phyloP scores from a whole-genome alignment of 306 rosid genomes.

The Quercus dentata region DNA sequence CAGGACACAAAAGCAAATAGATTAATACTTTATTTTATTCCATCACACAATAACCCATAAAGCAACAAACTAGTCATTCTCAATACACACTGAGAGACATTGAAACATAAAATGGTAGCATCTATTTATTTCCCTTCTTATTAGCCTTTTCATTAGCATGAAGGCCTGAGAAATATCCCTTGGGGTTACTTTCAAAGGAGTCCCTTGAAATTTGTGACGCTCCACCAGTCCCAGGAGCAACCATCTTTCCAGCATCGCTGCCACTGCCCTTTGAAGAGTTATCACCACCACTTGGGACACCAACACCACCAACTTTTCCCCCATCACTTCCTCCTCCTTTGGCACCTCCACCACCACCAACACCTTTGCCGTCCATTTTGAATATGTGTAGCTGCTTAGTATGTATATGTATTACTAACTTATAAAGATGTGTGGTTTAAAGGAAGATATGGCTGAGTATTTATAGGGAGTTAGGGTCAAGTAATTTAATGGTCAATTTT shows the following conservation, averaged over 20 bases:
- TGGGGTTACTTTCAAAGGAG: background rate
- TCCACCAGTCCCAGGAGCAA: slow-evolving; percentile 2
- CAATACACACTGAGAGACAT: too few species aligned
- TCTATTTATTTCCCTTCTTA: background rate
- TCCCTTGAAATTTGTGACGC: background rate
- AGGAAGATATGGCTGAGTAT: too few species aligned
- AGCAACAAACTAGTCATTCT: too few species aligned
- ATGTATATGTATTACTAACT: too few species aligned
- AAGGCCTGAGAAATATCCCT: background rate
- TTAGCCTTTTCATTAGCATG: background rate
- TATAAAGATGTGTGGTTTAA: too few species aligned
- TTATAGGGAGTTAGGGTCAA: too few species aligned
- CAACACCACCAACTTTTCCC: background rate
- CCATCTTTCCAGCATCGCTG: background rate
- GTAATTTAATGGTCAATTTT: background rate
- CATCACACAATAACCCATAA: background rate
- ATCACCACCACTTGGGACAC: background rate
- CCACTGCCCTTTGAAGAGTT: background rate
- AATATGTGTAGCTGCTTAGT: background rate
- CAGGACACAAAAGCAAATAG: background rate
- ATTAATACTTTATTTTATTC: background rate
- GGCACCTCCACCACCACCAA: background rate
- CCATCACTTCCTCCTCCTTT: background rate
- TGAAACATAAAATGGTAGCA: background rate
- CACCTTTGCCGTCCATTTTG: background rate